Conservation (phyloP, 805 yeast genomes). For the Tetrapisispora namnaoensis region DNA sequence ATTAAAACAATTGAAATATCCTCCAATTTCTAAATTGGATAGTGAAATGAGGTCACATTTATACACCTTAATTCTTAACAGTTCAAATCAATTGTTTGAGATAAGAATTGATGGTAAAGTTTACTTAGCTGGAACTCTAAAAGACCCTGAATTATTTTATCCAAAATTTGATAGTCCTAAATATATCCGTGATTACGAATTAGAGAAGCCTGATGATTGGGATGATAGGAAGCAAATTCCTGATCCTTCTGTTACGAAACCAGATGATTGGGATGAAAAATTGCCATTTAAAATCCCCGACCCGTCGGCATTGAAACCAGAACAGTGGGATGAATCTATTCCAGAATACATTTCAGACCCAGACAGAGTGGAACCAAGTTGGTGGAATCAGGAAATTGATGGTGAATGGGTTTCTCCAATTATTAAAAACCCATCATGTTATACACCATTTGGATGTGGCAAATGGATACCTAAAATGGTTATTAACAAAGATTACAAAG, state of each 20-base stretch:
- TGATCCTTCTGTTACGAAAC: constrained; percentile 66
- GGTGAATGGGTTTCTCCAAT: constrained; percentile 74
- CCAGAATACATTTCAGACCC: constrained; percentile 58
- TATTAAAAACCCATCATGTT: constrained; percentile 68
- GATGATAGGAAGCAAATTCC: constrained; percentile 56
- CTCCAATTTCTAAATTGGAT: constrained; percentile 51
- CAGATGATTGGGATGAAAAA: constrained; percentile 76
- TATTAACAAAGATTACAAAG: constrained; percentile 60
- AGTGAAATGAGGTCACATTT: constrained; percentile 48
- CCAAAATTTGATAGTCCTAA: constrained; percentile 63
- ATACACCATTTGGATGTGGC: constrained; percentile 61
- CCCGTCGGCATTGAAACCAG: constrained; percentile 59
- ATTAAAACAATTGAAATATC: constrained; percentile 57
- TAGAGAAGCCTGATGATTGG: constrained; percentile 72
- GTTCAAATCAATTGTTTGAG: constrained; percentile 54
- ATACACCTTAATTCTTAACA: constrained; percentile 66
- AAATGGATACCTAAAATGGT: constrained; percentile 62
- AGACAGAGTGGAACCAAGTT: constrained; percentile 55
- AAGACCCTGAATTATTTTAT: constrained; percentile 43
- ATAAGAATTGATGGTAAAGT: constrained; percentile 74
- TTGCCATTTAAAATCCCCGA: constrained; percentile 55
- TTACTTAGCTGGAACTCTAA: constrained; percentile 57
- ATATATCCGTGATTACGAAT: constrained; percentile 47
- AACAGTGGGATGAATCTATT: constrained; percentile 65
- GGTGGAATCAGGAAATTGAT: constrained; percentile 86